Base-by-base conservation (phyloP, 345 rosid genomes). In the Corchorus olitorius region DNA sequence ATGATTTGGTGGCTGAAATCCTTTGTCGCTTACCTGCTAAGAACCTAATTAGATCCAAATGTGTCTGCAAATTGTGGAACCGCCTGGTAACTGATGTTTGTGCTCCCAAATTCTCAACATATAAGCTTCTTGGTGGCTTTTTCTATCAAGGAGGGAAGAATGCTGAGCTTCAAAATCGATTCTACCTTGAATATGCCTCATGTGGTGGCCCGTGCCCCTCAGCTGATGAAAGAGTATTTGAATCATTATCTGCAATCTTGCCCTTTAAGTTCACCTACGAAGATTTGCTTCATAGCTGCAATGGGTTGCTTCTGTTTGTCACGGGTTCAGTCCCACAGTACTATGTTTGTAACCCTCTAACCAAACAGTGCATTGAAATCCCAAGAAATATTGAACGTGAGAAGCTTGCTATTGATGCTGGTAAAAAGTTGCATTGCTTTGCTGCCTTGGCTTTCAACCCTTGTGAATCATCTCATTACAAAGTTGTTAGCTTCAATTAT, bases 221-320 rank as follows among this genome's bases (percentile, higher is more conserved):
- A 6, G 11, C 5, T 16, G n/a, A 5, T 55, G 17, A 12, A 55
- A 0, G n/a, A 55, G 14, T 6, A 60, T 27, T 22, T 35, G 27
- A 27, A 0, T 27, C 27, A 27, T 27, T 27, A 27, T 27, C 27
- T 27, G 27, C 27, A 27, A 0, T 65, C 1, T 34, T 72, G 61
- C 76, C 76, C 5, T 43, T 60, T 0, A 8, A 27, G 17, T n/a
- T 17, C 12, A 33, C 43, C 3, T n/a, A 33, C 0, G 16, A 16
- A 13, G 58, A 78, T 27, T 9, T 63, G 7, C 53, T 63, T 5
- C 72, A 72, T 46, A 53, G 76, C 22, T 78, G 76, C 65, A 78
- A 72, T 19, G 71, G 80, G 14, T 62, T 77, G 53, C 46, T 77
- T 39, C 62, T 77, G 12, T 73, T 77, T 71, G 46, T 27, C 12